Percentiles rank a stretch among this genome's conserved stretches.
These are phyloP conservation scores for Beauveria rudraprayagi DNA, from an alignment of 2,329 filamentous ascomycete genomes.

Conservation along the genomic window DNA sequence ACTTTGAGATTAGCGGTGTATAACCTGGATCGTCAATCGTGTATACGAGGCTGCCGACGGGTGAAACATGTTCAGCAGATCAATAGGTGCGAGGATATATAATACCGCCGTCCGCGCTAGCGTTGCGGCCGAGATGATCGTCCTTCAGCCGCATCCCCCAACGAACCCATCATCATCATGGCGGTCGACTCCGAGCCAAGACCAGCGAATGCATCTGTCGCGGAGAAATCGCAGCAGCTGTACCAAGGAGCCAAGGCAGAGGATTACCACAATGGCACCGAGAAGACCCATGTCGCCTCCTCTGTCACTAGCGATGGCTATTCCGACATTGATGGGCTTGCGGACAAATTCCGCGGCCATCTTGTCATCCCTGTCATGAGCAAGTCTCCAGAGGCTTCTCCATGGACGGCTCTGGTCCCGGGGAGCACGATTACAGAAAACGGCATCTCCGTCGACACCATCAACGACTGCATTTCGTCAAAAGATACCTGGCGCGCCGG, in stretches of 20 bases:
- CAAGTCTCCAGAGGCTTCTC: not conserved
- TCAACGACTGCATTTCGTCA: not conserved
- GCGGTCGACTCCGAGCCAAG: not conserved
- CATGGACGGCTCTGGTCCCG: constrained; percentile 1
- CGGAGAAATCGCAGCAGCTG: not conserved
- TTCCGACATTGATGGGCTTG: not conserved
- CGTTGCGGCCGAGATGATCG: not conserved
- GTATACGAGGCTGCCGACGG: not conserved
- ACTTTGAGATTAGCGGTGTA: constrained; percentile 11
- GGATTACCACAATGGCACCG: not conserved
- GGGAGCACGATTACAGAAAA: not conserved
- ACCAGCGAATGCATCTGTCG: not conserved
- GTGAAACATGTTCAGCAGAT: not conserved
- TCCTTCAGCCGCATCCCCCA: not conserved
- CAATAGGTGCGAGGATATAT: not conserved
- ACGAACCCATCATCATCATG: constrained; percentile 5
- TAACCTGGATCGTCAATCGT: not conserved
- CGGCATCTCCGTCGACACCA: not conserved
- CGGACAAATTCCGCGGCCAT: constrained; percentile 4
- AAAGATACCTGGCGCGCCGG: not conserved
- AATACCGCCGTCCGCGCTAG: not conserved
- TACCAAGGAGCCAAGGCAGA: not conserved
- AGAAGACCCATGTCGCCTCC: not conserved
- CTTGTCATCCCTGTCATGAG: not conserved
- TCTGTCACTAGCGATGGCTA: not conserved